Base-by-base conservation (phyloP, 1,139 yeast genomes). In the Magnusiomyces suaveolens region DNA sequence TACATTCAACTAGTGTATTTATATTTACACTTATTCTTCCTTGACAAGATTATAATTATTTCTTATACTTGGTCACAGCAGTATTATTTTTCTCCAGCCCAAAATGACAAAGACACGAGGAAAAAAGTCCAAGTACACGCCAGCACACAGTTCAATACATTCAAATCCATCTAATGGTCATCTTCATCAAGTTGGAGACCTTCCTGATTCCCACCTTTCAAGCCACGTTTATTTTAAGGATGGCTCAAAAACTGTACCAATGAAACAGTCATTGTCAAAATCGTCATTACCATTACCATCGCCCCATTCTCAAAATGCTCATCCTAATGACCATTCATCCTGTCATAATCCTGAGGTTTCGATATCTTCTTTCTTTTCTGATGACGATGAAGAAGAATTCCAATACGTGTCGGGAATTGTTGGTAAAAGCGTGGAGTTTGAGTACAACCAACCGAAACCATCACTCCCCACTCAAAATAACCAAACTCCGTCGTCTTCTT, bases 351-450 rank as follows among this genome's bases (percentile, higher is more conserved):
- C 29, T 38, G 14, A 12, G 6, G 51, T 16, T 39, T 25, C 43
- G 14, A 36, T 38, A 2, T 38, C 51, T 3, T 20, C 49, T 29
- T 41, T 46, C 29, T 43, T 48, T 49, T 59, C 63, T 36, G 57
- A 58, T 47, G 62, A 57, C n/a, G 44, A 41, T 25, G 44, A 41
- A 4, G 44, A 41, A 20, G 44, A 41, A 21, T 10, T 41, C 25
- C 25, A 18, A 8, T 41, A 41, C 25, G 25, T 41, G 25, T 41
- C 58, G 52, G 71, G 68, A 54, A 72, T 75, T 23, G 74, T 76
- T 16, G 89, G 88, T 23, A 77, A 80, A 56, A 77, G 77, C 65
- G 75, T 83, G 47, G 81, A 80, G 62, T 82, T 83, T 65, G 86
- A 82, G 61, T 81, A 81, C 58, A 64, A 53, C 18, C 43, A 46